Percentiles rank a stretch among this genome's conserved stretches.
phyloP scores from a whole-genome alignment of 768 basidiomycete species.

The Hygrophorus pudorinus region DNA sequence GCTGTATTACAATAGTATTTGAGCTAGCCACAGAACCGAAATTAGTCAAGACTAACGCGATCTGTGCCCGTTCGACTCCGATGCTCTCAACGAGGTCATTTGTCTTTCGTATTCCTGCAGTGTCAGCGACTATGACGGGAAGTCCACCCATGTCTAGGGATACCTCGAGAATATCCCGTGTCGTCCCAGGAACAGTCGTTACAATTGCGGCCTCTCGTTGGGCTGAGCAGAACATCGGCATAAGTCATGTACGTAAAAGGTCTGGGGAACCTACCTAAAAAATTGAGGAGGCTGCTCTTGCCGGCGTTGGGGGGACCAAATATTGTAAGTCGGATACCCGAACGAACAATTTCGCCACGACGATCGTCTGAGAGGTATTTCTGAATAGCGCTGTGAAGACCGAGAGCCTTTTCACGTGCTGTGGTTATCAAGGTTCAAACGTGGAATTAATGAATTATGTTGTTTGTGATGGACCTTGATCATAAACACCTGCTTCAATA shows the following conservation, averaged over 20 bases:
- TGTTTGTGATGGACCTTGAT: conserved; percentile 34
- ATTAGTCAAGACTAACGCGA: conserved; percentile 38
- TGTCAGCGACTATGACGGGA: conserved; percentile 75
- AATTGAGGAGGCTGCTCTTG: conserved; percentile 86
- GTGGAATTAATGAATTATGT: background rate
- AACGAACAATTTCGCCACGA: conserved; percentile 74
- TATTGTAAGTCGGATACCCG: conserved; percentile 76
- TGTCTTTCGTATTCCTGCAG: conserved; percentile 71
- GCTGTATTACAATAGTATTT: conserved; percentile 25
- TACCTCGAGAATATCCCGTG: conserved; percentile 77
- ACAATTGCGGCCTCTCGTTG: conserved; percentile 87
- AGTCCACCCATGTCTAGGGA: conserved; percentile 84
- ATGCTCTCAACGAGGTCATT: conserved; percentile 69
- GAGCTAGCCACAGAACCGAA: background rate
- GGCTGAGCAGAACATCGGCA: conserved; percentile 31
- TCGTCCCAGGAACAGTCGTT: conserved; percentile 81
- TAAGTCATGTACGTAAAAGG: background rate
- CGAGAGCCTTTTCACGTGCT: conserved; percentile 46
- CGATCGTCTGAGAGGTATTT: conserved; percentile 58
- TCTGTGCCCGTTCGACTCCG: conserved; percentile 65
- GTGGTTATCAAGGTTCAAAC: conserved; percentile 1
- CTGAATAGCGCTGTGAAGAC: conserved; percentile 42
- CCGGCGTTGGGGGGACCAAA: conserved; percentile 92
- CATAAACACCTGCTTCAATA: conserved; percentile 73
- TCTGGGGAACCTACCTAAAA: conserved; percentile 42